These are phyloP conservation scores for Hemileccinum impolitum DNA, from an alignment of 768 basidiomycete species.

Conservation along the genomic window DNA sequence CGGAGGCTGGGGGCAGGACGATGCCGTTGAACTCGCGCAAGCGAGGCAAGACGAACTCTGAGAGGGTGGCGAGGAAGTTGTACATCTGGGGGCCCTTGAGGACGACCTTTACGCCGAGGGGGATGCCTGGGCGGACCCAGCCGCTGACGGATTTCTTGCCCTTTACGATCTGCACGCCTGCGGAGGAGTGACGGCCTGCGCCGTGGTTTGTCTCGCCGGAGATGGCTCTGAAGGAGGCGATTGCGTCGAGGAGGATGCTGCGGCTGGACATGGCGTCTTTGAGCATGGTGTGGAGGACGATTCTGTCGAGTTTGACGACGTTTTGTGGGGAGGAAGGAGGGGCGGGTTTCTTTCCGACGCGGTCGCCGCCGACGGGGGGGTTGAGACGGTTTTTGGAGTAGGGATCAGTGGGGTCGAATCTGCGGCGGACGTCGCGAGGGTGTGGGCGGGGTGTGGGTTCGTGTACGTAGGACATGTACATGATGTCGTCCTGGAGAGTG, in stretches of 20 bases:
- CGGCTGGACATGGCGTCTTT: slow-evolving; percentile 76
- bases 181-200: slow-evolving; percentile 63
- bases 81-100: slow-evolving; percentile 92
- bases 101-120: slow-evolving; percentile 87
- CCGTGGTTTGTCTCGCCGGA: slow-evolving; percentile 77
- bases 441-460: slow-evolving; percentile 51
- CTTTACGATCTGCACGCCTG: slow-evolving; percentile 77
- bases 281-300: slow-evolving; percentile 82
- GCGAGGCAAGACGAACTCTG: slow-evolving; percentile 94
- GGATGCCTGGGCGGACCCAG: slow-evolving; percentile 82
- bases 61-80: slow-evolving; percentile 83
- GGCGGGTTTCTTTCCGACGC: slow-evolving; percentile 62
- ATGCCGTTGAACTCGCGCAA: slow-evolving; percentile 88
- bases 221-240: slow-evolving; percentile 85
- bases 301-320: slow-evolving; percentile 73
- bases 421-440: slow-evolving; percentile 58
- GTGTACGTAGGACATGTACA: slow-evolving; percentile 95
- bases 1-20: slow-evolving; percentile 68
- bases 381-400: slow-evolving; percentile 79
- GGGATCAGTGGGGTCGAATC: slow-evolving; percentile 74
- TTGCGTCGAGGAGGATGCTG: slow-evolving; percentile 70
- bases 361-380: slow-evolving; percentile 68
- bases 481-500: slow-evolving; percentile 80
- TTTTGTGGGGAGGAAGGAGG: slow-evolving; percentile 66
- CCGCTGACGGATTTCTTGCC: slow-evolving; percentile 67